Percentiles rank a stretch among this genome's conserved stretches.
Evolutionary conservation across 2,329 filamentous ascomycete genomes (phyloP).

Genomic region (Ophiostoma tasmaniense): DNA sequence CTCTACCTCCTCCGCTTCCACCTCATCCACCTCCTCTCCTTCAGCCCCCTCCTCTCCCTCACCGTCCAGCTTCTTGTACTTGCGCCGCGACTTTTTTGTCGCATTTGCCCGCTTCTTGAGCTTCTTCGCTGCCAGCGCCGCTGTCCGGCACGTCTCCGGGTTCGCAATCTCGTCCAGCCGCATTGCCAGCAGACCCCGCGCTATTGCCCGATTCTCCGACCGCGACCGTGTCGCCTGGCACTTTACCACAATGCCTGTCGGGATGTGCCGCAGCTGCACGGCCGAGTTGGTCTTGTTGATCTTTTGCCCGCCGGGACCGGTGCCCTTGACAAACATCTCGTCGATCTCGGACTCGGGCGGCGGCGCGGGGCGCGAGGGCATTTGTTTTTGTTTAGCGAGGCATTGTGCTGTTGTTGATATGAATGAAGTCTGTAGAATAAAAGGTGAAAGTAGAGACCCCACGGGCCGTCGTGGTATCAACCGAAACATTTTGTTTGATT

Average conservation of each 20-base stretch:
- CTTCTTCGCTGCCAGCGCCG: conserved; percentile 54
- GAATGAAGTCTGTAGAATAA: neutral
- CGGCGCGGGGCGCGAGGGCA: conserved; percentile 66
- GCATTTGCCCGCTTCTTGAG: conserved; percentile 65
- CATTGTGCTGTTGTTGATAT: neutral
- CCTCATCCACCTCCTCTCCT: conserved; percentile 18
- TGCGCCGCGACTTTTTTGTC: conserved; percentile 73
- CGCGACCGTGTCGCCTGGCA: conserved; percentile 84
- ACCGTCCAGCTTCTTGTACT: conserved; percentile 58
- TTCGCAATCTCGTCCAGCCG: conserved; percentile 63
- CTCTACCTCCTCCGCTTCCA: conserved; percentile 5
- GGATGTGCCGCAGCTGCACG: conserved; percentile 82
- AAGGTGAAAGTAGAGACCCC: neutral
- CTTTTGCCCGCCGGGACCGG: conserved; percentile 89
- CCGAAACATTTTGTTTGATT: neutral
- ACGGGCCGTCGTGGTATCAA: neutral
- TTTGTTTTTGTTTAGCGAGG: conserved; percentile 20
- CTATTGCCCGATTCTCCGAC: conserved; percentile 78
- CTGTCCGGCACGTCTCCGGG: conserved; percentile 59
- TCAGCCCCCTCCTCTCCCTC: conserved; percentile 26
- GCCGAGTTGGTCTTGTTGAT: conserved; percentile 98
- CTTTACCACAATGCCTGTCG: conserved; percentile 89
- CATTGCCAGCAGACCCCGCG: conserved; percentile 67
- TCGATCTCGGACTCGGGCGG: conserved; percentile 72
- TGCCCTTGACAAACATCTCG: conserved; percentile 82